Evolutionary conservation across 176 grass and related monocot species (phyloP), one percentile per base, ranked within the genome.

Genomic region (Phoenix dactylifera): DNA sequence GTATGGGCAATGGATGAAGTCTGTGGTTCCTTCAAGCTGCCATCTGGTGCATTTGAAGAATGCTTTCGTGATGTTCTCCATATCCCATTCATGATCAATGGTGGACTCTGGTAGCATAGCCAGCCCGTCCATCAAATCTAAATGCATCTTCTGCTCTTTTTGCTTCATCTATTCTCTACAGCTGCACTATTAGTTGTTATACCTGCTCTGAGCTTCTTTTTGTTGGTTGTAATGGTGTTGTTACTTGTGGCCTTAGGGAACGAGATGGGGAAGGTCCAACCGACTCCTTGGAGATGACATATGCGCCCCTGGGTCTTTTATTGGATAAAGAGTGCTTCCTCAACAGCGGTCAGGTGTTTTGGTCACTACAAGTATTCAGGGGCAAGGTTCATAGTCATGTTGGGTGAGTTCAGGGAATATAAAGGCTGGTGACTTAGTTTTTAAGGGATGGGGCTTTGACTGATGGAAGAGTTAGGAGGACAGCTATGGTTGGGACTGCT

Each of bases 21-120:
- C 82, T 24, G 76, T 89, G 59, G 88, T 92, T 76, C 92, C 94
- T 70, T 98, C 94, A 12, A 98, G 75, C 85, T 93, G 88, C 94
- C 94, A 98, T 80, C 85, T 58, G 55, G 87, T 92, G 82, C 94
- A 98, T 73, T 89, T 93, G 70, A 92, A 82, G 62, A 98, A 89
- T 69, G 81, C 72, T 53, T 73, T 70, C 50, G 80, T 70, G 76
- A 88, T 80, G 15, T 67, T 26, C 28, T 15, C 18, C 28, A 67
- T 67, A 16, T 28, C 52, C 24, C 3, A 26, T 39, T 35, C 26
- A 24, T 4, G 29, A 62, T 15, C 14, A 44, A 44, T 44, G 3
- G 3, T 12, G 35, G 35, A 44, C 35, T 44, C 35, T 44, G 35
- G 35, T 44, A 44, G 35, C 35, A 44, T 44, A 3, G 35, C 35